Conservation (phyloP, 1,139 yeast genomes). For the Blastobotrys buckinghamii region DNA sequence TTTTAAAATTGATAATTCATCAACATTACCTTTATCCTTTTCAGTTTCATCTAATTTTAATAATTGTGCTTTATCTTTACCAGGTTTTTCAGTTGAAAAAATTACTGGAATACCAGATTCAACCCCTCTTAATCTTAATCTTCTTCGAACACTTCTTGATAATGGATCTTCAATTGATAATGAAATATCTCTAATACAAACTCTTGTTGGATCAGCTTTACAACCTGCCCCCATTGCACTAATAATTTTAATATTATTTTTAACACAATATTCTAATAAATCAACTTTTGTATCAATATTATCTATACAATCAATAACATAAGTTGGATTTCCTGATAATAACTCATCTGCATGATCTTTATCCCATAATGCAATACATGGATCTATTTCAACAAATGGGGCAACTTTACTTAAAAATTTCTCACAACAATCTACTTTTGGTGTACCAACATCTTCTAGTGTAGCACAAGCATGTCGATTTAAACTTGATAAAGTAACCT, state of each 20-base stretch:
- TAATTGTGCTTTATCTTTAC: constrained; percentile 82
- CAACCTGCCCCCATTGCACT: constrained; percentile 97
- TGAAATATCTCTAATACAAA: constrained; percentile 72
- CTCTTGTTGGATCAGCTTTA: constrained; percentile 77
- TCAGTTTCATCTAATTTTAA: constrained; percentile 80
- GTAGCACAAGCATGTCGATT: constrained; percentile 94
- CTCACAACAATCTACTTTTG: constrained; percentile 78
- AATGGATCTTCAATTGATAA: constrained; percentile 87
- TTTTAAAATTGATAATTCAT: constrained; percentile 76
- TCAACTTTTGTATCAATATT: constrained; percentile 94
- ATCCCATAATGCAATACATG: constrained; percentile 72
- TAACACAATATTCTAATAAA: constrained; percentile 65
- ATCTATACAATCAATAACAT: constrained; percentile 90
- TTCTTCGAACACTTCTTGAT: constrained; percentile 80
- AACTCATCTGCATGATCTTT: constrained; percentile 49
- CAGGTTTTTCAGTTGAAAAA: constrained; percentile 93
- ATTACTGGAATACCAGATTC: constrained; percentile 75
- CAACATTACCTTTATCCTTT: constrained; percentile 73
- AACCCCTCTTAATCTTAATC: constrained; percentile 75
- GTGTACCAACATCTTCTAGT: constrained; percentile 78
- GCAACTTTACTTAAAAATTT: constrained; percentile 62
- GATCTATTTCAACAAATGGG: constrained; percentile 86
- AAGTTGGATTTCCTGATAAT: constrained; percentile 47
- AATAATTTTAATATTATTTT: constrained; percentile 50
- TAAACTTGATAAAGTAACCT: constrained; percentile 83